Evolutionary conservation across 257 asterid genomes (phyloP).

Genomic region (Thymus quinquecostatus): DNA sequence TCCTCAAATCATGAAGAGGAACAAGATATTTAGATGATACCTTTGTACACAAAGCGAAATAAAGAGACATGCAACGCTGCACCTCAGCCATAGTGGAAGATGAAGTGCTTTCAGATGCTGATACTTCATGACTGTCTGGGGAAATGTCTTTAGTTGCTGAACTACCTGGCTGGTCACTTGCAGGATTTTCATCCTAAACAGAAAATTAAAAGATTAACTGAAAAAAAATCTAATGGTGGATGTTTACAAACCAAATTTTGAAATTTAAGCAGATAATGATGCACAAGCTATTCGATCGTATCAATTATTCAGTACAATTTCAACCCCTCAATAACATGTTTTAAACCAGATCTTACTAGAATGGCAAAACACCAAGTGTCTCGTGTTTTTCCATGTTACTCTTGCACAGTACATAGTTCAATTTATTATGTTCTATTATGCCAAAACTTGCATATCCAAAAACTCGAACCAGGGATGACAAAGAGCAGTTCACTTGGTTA

Average conservation of each 20-base stretch:
- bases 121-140: slow-evolving; percentile 46
- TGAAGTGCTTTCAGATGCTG: slow-evolving; percentile 60
- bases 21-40: slow-evolving; percentile 39
- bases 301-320: slow-evolving; percentile 7
- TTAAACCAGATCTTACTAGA: slow-evolving; percentile 3
- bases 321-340: neutral
- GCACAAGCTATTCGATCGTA: slow-evolving; percentile 2
- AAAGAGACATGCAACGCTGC: slow-evolving; percentile 86
- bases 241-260: slow-evolving; percentile 24
- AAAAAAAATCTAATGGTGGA: slow-evolving; percentile 20
- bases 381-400: neutral
- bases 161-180: slow-evolving; percentile 46
- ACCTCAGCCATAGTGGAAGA: slow-evolving; percentile 65
- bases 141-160: slow-evolving; percentile 44
- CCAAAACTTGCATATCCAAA: slow-evolving; percentile 21
- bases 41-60: slow-evolving; percentile 97
- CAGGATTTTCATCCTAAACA: slow-evolving; percentile 60
- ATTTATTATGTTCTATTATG: neutral
- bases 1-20: slow-evolving; percentile 23
- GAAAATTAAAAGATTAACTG: neutral
- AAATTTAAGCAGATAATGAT: slow-evolving; percentile 15
- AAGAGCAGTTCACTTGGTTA: too few species aligned
- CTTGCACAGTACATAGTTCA: slow-evolving; percentile 10
- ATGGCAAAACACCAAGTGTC: neutral
- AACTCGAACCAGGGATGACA: too few species aligned